These are phyloP conservation scores for Yarrowia sp. DNA, from an alignment of 805 yeast species.

Conservation along the genomic window DNA sequence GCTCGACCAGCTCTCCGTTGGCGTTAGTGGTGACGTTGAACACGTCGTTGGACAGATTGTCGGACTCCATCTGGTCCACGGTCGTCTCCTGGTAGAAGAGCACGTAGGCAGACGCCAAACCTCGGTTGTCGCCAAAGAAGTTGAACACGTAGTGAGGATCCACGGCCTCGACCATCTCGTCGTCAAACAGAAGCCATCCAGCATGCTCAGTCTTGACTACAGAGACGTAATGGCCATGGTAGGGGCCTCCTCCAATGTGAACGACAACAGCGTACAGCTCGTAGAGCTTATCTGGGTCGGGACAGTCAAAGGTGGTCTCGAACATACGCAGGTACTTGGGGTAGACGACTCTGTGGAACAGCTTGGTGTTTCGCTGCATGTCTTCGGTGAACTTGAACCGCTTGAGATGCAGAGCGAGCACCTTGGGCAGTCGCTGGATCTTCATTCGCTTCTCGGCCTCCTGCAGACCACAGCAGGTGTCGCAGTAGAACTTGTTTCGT, in stretches of 20 bases:
- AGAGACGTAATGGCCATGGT: slow-evolving; percentile 95
- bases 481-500: slow-evolving; percentile 91
- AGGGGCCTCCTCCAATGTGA: slow-evolving; percentile 97
- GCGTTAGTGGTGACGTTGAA: slow-evolving; percentile 29
- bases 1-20: slow-evolving; percentile 32
- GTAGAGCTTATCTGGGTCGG: slow-evolving; percentile 64
- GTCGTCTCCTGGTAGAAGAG: slow-evolving; percentile 72
- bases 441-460: slow-evolving; percentile 93
- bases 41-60: slow-evolving; percentile 35
- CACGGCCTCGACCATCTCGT: slow-evolving; percentile 90
- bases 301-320: slow-evolving; percentile 63
- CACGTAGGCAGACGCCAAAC: slow-evolving; percentile 90
- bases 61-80: slow-evolving; percentile 38
- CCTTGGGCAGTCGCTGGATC: slow-evolving; percentile 75
- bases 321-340: slow-evolving; percentile 75
- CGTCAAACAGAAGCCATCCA: slow-evolving; percentile 95
- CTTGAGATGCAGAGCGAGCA: slow-evolving; percentile 83
- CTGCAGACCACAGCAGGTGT: slow-evolving; percentile 85
- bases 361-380: slow-evolving; percentile 78
- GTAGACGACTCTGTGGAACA: slow-evolving; percentile 84
- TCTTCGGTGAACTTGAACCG: slow-evolving; percentile 90
- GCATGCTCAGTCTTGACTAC: slow-evolving; percentile 76
- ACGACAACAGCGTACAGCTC: slow-evolving; percentile 87
- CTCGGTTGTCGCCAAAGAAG: slow-evolving; percentile 87
- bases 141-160: slow-evolving; percentile 81